Evolutionary conservation across 306 rosid genomes (phyloP).

Genomic region (Glycine tomentella): DNA sequence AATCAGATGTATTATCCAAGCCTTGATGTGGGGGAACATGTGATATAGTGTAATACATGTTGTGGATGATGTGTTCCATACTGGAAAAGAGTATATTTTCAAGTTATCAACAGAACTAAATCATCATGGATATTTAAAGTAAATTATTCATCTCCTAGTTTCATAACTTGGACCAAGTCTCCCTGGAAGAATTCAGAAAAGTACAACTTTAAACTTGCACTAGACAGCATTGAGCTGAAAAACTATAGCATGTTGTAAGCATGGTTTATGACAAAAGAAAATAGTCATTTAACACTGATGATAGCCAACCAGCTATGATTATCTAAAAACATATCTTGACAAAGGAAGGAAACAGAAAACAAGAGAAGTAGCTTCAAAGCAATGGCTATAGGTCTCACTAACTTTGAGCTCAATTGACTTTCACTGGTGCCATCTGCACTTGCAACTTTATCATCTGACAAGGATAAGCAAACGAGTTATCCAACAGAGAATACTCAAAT

Average conservation of each 20-base stretch:
- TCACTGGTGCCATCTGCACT: slow-evolving; percentile 45
- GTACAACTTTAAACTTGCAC: slow-evolving; percentile 1
- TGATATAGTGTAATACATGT: slow-evolving; percentile 64
- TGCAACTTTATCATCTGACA: slow-evolving; percentile 54
- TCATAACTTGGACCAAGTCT: slow-evolving; percentile 10
- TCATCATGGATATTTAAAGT: slow-evolving; percentile 4
- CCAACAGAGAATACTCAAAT: slow-evolving; percentile 26
- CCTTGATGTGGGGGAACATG: slow-evolving; percentile 61
- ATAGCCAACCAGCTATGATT: no score
- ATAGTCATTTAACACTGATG: not conserved
- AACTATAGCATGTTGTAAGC: slow-evolving; percentile 27
- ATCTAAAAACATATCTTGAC: not conserved
- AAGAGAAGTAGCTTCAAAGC: slow-evolving; percentile 27
- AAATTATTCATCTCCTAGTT: slow-evolving; percentile 33
- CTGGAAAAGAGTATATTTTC: slow-evolving; percentile 57
- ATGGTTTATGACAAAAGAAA: slow-evolving; percentile 8
- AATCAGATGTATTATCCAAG: slow-evolving; percentile 57
- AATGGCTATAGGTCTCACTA: slow-evolving; percentile 40
- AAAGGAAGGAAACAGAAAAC: slow-evolving; percentile 21
- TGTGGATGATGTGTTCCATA: slow-evolving; percentile 56
- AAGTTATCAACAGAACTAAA: slow-evolving; percentile 32
- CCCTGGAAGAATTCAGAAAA: slow-evolving; percentile 7
- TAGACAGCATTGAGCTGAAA: slow-evolving; percentile 14
- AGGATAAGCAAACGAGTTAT: slow-evolving; percentile 32
- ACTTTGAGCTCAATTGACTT: slow-evolving; percentile 64